Conservation (phyloP, 1,139 yeast genomes). For the Yamadazyma conglobata region DNA sequence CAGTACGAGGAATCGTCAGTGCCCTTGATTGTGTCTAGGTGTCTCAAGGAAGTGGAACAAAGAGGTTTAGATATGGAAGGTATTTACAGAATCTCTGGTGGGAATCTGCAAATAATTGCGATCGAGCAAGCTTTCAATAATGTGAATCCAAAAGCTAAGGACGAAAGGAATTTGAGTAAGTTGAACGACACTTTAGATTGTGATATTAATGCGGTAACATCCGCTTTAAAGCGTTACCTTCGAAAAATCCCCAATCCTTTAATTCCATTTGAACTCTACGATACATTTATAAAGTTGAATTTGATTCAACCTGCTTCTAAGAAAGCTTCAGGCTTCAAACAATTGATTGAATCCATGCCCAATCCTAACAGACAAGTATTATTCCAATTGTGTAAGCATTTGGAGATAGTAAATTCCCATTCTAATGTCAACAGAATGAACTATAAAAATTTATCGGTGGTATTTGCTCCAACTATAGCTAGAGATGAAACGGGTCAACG, state of each 20-base stretch:
- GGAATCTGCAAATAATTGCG: conserved; percentile 68
- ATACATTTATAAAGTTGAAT: conserved; percentile 53
- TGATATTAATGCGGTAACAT: conserved; percentile 84
- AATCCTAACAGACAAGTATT: conserved; percentile 62
- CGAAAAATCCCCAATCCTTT: conserved; percentile 84
- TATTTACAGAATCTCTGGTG: conserved; percentile 87
- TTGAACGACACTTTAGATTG: conserved; percentile 49
- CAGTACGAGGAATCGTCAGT: conserved; percentile 56
- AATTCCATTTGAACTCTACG: conserved; percentile 68
- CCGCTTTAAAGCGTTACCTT: conserved; percentile 82
- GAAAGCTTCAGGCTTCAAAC: conserved; percentile 27
- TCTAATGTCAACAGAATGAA: conserved; percentile 69
- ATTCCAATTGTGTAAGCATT: conserved; percentile 56
- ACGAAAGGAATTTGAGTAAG: conserved; percentile 38
- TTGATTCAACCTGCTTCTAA: conserved; percentile 30
- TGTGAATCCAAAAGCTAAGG: conserved; percentile 22
- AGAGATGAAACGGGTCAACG: conserved; percentile 78
- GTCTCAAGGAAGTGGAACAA: conserved; percentile 75
- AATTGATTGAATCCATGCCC: conserved; percentile 51
- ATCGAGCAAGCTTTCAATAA: conserved; percentile 45
- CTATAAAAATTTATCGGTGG: conserved; percentile 77
- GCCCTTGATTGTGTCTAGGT: conserved; percentile 70
- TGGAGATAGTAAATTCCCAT: conserved; percentile 51
- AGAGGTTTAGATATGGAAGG: conserved; percentile 80
- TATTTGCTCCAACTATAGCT: conserved; percentile 91